Evolutionary conservation across 805 yeast species (phyloP), one percentile per base, ranked within the genome.

Genomic region (Candida chilensis): DNA sequence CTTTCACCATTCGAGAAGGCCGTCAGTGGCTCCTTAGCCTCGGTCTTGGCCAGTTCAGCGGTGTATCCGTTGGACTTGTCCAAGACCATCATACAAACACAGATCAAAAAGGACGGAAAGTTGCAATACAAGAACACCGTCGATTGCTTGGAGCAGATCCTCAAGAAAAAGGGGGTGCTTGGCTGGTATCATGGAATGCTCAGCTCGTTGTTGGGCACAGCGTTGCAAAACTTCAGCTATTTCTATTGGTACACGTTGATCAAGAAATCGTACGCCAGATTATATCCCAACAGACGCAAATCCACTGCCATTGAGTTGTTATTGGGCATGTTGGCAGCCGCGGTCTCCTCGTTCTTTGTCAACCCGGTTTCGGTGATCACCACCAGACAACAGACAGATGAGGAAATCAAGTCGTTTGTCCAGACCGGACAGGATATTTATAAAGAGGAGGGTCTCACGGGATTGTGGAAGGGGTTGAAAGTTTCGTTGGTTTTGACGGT

Each of bases 231-330:
- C 42, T 85, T 85, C 48, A 77, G 85, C 18, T 85, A 85, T 52
- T 85, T 85, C 52, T 85, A 83, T 54, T 85, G 94, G 92, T 85
- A 85, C 53, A 77, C 87, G 4, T 56, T 81, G 24, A 74, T 83
- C 12, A 71, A 84, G 37, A 65, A 68, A 31, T 53, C 67, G 12
- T 78, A 74, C 52, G 63, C 69, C 35, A 57, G 52, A 29, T 34
- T 55, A 28, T 35, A 59, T 31, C 62, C 62, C 33, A 48, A 58
- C 40, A 52, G 54, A 45, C 44, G 54, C 32, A 58, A 62, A 30
- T 60, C 72, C 28, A 81, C 92, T 0, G 57, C 74, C 1, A 74
- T 73, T 38, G 95, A 85, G 52, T 67, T 85, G 40, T 49, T 69
- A 8, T 59, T 85, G 21, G 94, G 94, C 1, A 84, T 88, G 2